Percentiles rank a stretch among this genome's conserved stretches.
phyloP scores from a whole-genome alignment of 495 filamentous ascomycete species.

The Penicillium desertorum region DNA sequence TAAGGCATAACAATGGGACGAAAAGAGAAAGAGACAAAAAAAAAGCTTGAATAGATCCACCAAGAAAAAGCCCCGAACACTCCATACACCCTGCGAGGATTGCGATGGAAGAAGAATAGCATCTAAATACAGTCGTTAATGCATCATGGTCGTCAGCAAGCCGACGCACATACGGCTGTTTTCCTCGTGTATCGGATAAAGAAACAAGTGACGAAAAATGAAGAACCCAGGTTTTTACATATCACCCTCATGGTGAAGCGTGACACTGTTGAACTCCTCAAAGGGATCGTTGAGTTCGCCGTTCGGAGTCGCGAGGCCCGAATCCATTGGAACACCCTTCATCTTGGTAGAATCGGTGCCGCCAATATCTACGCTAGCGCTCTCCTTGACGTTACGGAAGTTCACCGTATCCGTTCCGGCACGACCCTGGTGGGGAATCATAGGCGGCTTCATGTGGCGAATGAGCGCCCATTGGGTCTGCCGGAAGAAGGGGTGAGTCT shows the following conservation, averaged over 20 bases:
- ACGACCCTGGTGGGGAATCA: conserved; percentile 89
- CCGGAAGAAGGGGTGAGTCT: conserved; percentile 93
- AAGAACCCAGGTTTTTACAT: conserved; percentile 23
- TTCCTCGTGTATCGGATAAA: conserved; percentile 21
- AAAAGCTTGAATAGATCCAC: conserved; percentile 23
- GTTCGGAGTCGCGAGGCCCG: conserved; percentile 79
- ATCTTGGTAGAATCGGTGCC: conserved; percentile 54
- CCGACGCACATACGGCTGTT: conserved; percentile 31
- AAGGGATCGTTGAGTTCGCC: conserved; percentile 90
- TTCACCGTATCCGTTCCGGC: conserved; percentile 86
- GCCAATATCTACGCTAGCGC: conserved; percentile 89
- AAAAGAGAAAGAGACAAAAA: conserved; percentile 16
- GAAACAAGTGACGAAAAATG: conserved; percentile 15
- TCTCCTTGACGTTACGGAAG: conserved; percentile 97
- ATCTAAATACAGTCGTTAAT: conserved; percentile 39
- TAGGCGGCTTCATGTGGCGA: conserved; percentile 97
- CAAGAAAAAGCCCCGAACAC: conserved; percentile 25
- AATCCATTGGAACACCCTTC: conserved; percentile 82
- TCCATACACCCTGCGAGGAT: conserved; percentile 30
- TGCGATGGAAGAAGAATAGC: conserved; percentile 22
- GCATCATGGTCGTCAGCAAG: conserved; percentile 43
- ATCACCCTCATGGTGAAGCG: conserved; percentile 94
- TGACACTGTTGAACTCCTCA: conserved; percentile 98
- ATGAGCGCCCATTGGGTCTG: conserved; percentile 95
- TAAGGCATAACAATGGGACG: conserved; percentile 6